phyloP scores from a whole-genome alignment of 202 grass and related monocot genomes.

The Schoenoplectus tabernaemontani region DNA sequence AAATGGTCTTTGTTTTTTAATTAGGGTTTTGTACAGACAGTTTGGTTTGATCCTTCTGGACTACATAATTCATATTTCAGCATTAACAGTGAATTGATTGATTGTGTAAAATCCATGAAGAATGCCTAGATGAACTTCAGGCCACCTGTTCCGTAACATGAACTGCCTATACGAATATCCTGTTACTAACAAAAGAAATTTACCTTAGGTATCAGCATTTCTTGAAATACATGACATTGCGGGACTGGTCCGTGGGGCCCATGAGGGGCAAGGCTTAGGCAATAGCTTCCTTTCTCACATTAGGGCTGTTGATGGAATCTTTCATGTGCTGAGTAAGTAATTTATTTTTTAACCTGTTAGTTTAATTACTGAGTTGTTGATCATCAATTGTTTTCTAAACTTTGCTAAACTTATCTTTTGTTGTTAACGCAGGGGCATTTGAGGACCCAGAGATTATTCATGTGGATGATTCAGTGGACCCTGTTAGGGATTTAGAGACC shows the following conservation, averaged over 20 bases:
- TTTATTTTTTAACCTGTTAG: constrained; percentile 10
- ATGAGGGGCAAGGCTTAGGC: constrained; percentile 80
- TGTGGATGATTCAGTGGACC: constrained; percentile 84
- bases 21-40: neutral
- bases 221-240: constrained; percentile 96
- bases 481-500: constrained; percentile 93
- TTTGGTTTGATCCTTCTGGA: neutral
- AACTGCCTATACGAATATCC: neutral
- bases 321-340: constrained; percentile 90
- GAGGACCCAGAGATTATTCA: constrained; percentile 87
- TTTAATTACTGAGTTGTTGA: neutral
- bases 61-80: neutral
- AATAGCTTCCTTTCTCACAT: constrained; percentile 95
- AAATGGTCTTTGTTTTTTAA: constrained; percentile 5
- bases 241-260: constrained; percentile 89
- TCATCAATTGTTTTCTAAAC: neutral
- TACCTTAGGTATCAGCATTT: constrained; percentile 70
- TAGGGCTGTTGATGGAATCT: constrained; percentile 98
- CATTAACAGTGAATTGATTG: neutral
- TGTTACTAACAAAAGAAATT: neutral
- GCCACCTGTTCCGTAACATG: neutral
- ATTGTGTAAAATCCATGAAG: neutral
- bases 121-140: neutral
- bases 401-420: neutral
- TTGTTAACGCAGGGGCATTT: constrained; percentile 66